These are phyloP conservation scores for Solanum medicagineum DNA, from an alignment of 257 asterid species.

Conservation along the genomic window DNA sequence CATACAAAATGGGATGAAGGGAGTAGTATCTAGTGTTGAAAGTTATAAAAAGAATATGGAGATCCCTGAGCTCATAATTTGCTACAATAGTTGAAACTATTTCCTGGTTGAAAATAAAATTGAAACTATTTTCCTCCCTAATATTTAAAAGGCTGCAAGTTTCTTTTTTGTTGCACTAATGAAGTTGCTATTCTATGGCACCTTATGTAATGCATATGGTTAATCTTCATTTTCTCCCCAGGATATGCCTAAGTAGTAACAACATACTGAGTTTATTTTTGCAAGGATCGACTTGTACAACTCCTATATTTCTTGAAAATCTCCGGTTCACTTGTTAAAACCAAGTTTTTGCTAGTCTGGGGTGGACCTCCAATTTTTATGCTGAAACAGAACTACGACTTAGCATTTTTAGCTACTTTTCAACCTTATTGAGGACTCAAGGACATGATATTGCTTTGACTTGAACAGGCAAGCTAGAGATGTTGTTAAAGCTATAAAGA, in stretches of 20 bases:
- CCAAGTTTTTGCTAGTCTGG: not conserved
- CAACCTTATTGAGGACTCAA: not conserved
- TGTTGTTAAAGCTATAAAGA: slow-evolving; percentile 79
- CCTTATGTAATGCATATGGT: not conserved
- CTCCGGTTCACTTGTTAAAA: not conserved
- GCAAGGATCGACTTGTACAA: not conserved
- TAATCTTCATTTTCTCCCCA: not conserved
- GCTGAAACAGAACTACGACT: not conserved
- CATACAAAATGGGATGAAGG: not conserved
- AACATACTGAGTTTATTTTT: no score
- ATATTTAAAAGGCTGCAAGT: not conserved
- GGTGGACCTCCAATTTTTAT: not conserved
- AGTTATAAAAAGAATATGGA: not conserved
- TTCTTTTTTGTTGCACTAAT: not conserved
- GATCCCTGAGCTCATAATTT: not conserved
- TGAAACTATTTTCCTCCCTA: not conserved
- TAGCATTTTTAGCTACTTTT: not conserved
- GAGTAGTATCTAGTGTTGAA: not conserved
- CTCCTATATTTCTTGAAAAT: not conserved
- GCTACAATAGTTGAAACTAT: not conserved
- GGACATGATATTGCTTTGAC: not conserved
- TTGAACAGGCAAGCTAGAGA: slow-evolving; percentile 65
- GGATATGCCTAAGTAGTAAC: not conserved
- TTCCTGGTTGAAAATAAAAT: no score
- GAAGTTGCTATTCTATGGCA: not conserved